phyloP scores from a whole-genome alignment of 2,329 filamentous ascomycete genomes.

The Fusarium coicis region DNA sequence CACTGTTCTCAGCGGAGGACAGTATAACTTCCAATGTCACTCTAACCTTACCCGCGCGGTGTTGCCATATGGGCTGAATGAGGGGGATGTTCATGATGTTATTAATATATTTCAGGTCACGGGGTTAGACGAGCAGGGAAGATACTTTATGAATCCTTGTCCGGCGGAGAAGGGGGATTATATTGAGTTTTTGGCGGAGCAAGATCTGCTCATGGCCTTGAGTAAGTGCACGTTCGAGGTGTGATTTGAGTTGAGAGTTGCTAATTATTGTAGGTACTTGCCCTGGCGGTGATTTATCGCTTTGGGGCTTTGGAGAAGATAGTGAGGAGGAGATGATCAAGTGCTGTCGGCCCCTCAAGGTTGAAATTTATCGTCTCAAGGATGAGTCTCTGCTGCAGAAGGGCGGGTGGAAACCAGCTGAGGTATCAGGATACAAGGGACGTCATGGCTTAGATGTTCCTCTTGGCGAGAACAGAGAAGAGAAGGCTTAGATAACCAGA shows the following conservation, averaged over 20 bases:
- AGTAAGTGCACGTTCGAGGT: slow-evolving; percentile 50
- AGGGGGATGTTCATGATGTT: slow-evolving; percentile 84
- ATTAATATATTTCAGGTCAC: slow-evolving; percentile 90
- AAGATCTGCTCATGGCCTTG: slow-evolving; percentile 73
- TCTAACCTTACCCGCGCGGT: slow-evolving; percentile 83
- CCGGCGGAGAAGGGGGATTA: slow-evolving; percentile 66
- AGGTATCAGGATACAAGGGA: slow-evolving; percentile 66
- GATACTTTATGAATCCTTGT: slow-evolving; percentile 79
- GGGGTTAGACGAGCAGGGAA: slow-evolving; percentile 75
- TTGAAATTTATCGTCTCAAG: slow-evolving; percentile 75
- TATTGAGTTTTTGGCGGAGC: slow-evolving; percentile 84
- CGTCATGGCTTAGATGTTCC: slow-evolving; percentile 40
- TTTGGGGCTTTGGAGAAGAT: slow-evolving; percentile 81
- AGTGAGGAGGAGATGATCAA: slow-evolving; percentile 75
- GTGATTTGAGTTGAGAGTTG: fast-evolving
- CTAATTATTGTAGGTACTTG: slow-evolving; percentile 66
- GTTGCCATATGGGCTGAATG: slow-evolving; percentile 72
- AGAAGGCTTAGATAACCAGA: not conserved
- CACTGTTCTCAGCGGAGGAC: slow-evolving; percentile 73
- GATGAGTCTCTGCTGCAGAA: slow-evolving; percentile 62
- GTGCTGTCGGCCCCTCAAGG: slow-evolving; percentile 78
- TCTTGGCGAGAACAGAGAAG: slow-evolving; percentile 33
- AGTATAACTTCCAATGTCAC: slow-evolving; percentile 86
- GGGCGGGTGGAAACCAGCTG: slow-evolving; percentile 71
- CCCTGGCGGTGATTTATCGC: slow-evolving; percentile 81